phyloP scores from a whole-genome alignment of 306 rosid species.

The Prosopis cineraria region DNA sequence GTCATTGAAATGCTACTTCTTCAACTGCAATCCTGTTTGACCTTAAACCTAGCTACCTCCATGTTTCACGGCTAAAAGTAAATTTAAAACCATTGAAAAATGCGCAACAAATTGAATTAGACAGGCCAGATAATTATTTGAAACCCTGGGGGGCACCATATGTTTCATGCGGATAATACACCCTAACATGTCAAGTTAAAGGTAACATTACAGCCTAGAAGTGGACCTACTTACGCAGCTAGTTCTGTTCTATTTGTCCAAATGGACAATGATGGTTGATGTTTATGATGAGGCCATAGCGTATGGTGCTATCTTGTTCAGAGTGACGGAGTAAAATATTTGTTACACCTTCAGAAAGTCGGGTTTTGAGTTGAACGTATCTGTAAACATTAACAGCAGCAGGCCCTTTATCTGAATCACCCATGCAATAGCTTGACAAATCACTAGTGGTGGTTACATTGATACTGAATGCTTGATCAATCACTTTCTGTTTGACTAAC shows the following conservation, averaged over 20 bases:
- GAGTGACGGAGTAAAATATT: conserved; percentile 24
- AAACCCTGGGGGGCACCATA: conserved; percentile 39
- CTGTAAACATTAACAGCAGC: conserved; percentile 43
- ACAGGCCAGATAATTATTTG: conserved; percentile 38
- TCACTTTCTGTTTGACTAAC: conserved; percentile 63
- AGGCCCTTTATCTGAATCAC: conserved; percentile 35
- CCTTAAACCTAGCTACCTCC: conserved; percentile 36
- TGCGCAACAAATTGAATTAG: conserved; percentile 28
- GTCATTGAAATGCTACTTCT: conserved; percentile 11
- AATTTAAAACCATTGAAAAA: conserved; percentile 11
- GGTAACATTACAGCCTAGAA: conserved; percentile 58
- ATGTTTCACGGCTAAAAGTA: not conserved
- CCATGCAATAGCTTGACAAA: conserved; percentile 45
- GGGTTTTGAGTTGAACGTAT: conserved; percentile 36
- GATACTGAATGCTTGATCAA: conserved; percentile 44
- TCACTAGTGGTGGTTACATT: conserved; percentile 36
- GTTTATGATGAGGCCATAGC: not conserved
- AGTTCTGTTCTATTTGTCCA: conserved; percentile 58
- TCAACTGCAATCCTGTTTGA: conserved; percentile 27
- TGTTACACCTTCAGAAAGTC: conserved; percentile 7
- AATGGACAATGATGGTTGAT: conserved; percentile 53
- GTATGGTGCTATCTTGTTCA: conserved; percentile 9
- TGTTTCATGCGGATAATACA: conserved; percentile 46
- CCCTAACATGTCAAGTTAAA: conserved; percentile 45
- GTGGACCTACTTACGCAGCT: conserved; percentile 62